Percentiles rank a stretch among this genome's conserved stretches.
phyloP scores from a whole-genome alignment of 2,329 filamentous ascomycete species.

The Exophiala xenobiotica region DNA sequence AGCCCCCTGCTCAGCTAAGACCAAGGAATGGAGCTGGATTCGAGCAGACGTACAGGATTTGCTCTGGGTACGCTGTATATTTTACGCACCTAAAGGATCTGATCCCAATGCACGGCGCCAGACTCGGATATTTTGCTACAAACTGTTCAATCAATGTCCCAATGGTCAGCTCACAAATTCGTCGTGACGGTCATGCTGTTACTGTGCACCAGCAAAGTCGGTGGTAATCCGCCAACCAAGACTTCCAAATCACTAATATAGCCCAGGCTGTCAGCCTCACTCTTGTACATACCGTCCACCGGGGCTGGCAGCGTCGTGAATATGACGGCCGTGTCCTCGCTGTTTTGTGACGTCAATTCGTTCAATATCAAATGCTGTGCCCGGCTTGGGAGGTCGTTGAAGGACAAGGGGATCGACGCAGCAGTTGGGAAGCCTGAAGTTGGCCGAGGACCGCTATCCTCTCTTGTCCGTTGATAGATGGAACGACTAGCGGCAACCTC shows the following conservation, averaged over 20 bases:
- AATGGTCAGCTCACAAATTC: constrained; percentile 53
- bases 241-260: constrained; percentile 79
- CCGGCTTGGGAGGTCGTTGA: constrained; percentile 81
- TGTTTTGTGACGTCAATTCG: constrained; percentile 72
- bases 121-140: background rate
- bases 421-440: constrained; percentile 55
- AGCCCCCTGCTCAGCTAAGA: no score
- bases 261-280: constrained; percentile 66
- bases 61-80: no score
- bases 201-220: constrained; percentile 75
- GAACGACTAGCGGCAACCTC: constrained; percentile 31
- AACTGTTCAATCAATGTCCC: background rate
- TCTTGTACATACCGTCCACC: constrained; percentile 69
- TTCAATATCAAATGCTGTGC: constrained; percentile 86
- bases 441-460: constrained; percentile 28
- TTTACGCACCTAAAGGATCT: no score
- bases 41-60: no score
- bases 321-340: constrained; percentile 69
- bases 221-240: constrained; percentile 72
- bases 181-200: constrained; percentile 89
- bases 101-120: background rate
- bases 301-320: constrained; percentile 84
- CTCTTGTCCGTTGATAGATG: constrained; percentile 38
- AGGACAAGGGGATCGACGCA: constrained; percentile 68
- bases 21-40: no score